These are phyloP conservation scores for Fraxinus americana DNA, from an alignment of 257 asterid species.

Conservation along the genomic window DNA sequence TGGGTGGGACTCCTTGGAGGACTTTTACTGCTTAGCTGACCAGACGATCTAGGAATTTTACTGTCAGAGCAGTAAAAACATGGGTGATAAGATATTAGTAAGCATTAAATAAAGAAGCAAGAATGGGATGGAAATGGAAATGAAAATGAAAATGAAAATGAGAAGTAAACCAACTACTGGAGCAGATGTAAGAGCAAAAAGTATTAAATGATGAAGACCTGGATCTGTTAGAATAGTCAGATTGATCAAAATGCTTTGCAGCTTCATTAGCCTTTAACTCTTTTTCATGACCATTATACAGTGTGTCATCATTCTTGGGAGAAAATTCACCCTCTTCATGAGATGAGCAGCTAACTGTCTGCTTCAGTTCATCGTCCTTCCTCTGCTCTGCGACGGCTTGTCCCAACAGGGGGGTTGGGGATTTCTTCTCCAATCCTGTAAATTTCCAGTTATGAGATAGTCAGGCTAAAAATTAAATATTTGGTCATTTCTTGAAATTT, in stretches of 20 bases:
- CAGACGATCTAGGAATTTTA: constrained; percentile 33
- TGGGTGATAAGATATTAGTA: not conserved
- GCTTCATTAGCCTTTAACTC: constrained; percentile 34
- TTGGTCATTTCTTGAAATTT: not conserved
- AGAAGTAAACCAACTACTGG: not conserved
- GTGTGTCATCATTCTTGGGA: constrained; percentile 41
- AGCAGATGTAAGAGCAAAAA: constrained; percentile 17
- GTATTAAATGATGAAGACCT: constrained; percentile 44
- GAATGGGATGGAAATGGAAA: constrained; percentile 6
- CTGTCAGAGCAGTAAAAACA: constrained; percentile 2
- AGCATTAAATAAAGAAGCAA: constrained; percentile 9
- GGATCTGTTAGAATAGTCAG: constrained; percentile 52
- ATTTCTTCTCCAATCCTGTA: constrained; percentile 41
- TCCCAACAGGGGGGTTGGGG: constrained; percentile 32
- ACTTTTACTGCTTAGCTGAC: constrained; percentile 36
- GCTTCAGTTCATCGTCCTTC: constrained; percentile 34
- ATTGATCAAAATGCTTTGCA: constrained; percentile 23
- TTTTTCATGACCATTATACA: constrained; percentile 47
- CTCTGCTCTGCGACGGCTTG: constrained; percentile 31
- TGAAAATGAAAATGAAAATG: constrained; percentile 2
- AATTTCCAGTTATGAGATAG: constrained; percentile 18
- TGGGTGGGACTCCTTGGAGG: constrained; percentile 43
- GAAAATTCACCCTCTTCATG: constrained; percentile 69
- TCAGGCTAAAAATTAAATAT: constrained; percentile 12
- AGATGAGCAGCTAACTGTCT: constrained; percentile 34